Conservation (phyloP, 2,329 filamentous ascomycete species). For the Ophiostoma australiae region DNA sequence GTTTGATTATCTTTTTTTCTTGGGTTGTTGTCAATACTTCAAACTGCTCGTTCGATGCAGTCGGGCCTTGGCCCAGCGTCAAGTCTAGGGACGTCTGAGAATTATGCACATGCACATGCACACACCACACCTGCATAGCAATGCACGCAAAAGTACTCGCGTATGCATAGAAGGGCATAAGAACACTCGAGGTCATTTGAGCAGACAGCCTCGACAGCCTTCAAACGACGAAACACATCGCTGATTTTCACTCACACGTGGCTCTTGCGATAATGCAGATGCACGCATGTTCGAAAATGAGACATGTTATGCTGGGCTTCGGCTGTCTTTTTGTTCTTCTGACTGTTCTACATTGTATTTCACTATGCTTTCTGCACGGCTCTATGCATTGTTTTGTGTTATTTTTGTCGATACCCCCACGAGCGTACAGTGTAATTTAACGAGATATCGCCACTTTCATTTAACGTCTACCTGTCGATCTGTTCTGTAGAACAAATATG, state of each 20-base stretch:
- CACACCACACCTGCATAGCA: not conserved
- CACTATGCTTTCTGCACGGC: no score
- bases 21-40: not conserved
- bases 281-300: slow-evolving; percentile 1
- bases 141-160: slow-evolving; percentile 8
- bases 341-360: no score
- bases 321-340: not conserved
- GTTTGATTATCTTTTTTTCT: not conserved
- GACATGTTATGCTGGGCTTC: not conserved
- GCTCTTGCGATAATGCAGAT: slow-evolving; percentile 1
- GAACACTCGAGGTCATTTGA: not conserved
- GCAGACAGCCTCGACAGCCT: not conserved
- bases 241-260: slow-evolving; percentile 10
- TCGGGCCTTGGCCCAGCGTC: not conserved
- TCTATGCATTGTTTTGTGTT: no score
- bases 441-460: not conserved
- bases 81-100: not conserved
- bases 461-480: not conserved
- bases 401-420: no score
- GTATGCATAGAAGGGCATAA: slow-evolving; percentile 7
- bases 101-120: not conserved
- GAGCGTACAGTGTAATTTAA: not conserved
- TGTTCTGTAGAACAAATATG: not conserved
- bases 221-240: not conserved
- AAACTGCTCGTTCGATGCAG: not conserved